A percentile compares a stretch with the other conserved stretches of the same genome.
Conservation (phyloP, 1,284 basidiomycete genomes). For the Naganishia albida region DNA sequence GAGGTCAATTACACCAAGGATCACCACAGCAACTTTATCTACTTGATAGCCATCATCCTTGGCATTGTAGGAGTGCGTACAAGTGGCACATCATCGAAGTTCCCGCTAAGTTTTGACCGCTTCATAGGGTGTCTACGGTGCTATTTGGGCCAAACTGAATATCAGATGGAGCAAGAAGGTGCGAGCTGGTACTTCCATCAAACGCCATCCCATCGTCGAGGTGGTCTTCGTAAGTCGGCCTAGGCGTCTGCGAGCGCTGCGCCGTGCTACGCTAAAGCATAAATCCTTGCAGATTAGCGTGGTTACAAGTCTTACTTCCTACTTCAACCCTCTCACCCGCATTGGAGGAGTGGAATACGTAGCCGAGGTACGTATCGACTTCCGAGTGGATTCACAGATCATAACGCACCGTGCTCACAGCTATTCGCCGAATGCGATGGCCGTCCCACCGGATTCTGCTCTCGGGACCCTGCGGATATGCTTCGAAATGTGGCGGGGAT, state of each 20-base stretch:
- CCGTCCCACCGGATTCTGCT: slow-evolving; percentile 53
- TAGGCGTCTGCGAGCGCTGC: slow-evolving; percentile 4
- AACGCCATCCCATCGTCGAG: slow-evolving; percentile 76
- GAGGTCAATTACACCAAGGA: slow-evolving; percentile 52
- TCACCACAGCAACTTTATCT: slow-evolving; percentile 61
- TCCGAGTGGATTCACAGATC: background rate
- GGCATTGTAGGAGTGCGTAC: slow-evolving; percentile 76
- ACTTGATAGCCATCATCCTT: slow-evolving; percentile 64
- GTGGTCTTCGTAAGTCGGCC: slow-evolving; percentile 69
- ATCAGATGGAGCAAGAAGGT: slow-evolving; percentile 82
- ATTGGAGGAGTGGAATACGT: slow-evolving; percentile 96
- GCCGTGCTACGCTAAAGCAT: slow-evolving; percentile 31
- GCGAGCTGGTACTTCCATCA: slow-evolving; percentile 77
- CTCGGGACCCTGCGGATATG: slow-evolving; percentile 56
- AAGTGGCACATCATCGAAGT: background rate
- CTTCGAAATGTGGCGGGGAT: slow-evolving; percentile 69
- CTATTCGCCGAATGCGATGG: slow-evolving; percentile 82
- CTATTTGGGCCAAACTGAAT: slow-evolving; percentile 70
- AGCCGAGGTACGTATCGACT: slow-evolving; percentile 45
- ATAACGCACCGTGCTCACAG: slow-evolving; percentile 57
- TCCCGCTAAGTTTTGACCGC: slow-evolving; percentile 8
- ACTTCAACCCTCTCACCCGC: slow-evolving; percentile 84
- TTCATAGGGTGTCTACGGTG: slow-evolving; percentile 82
- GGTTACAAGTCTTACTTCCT: slow-evolving; percentile 73
- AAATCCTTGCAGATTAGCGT: slow-evolving; percentile 64